Evolutionary conservation across 2,329 filamentous ascomycete species (phyloP).

Genomic region (Orbilia javanica): DNA sequence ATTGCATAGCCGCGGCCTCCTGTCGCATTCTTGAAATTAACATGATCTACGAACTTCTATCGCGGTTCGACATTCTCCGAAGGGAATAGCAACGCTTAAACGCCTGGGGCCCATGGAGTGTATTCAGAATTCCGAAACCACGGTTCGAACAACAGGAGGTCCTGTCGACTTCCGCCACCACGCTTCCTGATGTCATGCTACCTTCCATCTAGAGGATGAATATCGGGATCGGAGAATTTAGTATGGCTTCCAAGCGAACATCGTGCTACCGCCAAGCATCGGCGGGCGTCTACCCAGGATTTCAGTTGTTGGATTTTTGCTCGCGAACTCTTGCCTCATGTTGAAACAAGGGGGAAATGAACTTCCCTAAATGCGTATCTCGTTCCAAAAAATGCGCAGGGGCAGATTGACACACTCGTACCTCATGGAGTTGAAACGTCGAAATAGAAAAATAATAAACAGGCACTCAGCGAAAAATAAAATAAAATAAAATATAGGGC

Average conservation of each 20-base stretch:
- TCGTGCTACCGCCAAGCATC: background rate
- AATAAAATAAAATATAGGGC: too few species aligned
- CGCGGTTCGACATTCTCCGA: constrained; percentile 29
- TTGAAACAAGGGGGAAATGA: constrained; percentile 25
- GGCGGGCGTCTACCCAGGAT: constrained; percentile 22
- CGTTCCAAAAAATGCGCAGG: constrained; percentile 15
- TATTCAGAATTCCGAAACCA: constrained; percentile 19
- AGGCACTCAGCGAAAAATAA: too few species aligned
- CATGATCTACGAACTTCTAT: constrained; percentile 16
- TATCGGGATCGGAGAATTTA: constrained; percentile 3
- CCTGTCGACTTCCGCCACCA: constrained; percentile 12
- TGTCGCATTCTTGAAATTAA: constrained; percentile 23
- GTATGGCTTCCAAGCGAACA: constrained; percentile 13
- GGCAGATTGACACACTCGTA: background rate
- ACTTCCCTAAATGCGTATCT: constrained; percentile 13
- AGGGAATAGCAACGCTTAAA: constrained; percentile 1
- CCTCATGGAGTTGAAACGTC: constrained; percentile 1
- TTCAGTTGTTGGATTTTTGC: constrained; percentile 9
- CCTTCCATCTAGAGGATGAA: constrained; percentile 1
- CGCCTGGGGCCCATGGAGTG: background rate
- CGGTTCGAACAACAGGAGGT: constrained; percentile 14
- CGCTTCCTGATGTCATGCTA: constrained; percentile 6
- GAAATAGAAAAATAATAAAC: constrained; percentile 1
- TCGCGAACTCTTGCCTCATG: constrained; percentile 12
- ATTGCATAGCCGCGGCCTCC: constrained; percentile 15